Conservation (phyloP, 1,284 basidiomycete genomes). For the Cryptococcus floricola region DNA sequence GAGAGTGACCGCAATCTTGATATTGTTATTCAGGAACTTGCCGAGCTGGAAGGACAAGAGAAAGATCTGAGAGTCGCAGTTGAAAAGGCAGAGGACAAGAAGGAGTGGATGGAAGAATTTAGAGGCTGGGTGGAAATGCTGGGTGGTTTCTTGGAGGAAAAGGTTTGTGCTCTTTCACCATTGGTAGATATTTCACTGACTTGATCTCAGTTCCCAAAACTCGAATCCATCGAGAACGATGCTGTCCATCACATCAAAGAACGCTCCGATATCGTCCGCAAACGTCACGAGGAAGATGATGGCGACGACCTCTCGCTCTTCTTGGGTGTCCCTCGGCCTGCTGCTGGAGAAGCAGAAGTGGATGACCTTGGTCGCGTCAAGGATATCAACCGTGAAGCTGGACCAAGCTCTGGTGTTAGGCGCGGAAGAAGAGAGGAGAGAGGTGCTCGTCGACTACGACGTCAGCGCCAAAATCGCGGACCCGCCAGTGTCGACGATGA, state of each 20-base stretch:
- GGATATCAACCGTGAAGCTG: conserved; percentile 24
- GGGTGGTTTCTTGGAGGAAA: conserved; percentile 84
- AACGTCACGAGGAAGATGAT: conserved; percentile 67
- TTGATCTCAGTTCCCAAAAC: conserved; percentile 62
- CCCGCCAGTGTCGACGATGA: conserved; percentile 57
- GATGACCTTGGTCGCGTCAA: conserved; percentile 62
- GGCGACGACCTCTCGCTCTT: conserved; percentile 75
- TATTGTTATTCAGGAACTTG: conserved; percentile 58
- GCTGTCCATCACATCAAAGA: conserved; percentile 65
- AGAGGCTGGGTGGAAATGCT: conserved; percentile 81
- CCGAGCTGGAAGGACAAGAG: conserved; percentile 69
- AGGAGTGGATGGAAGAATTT: conserved; percentile 82
- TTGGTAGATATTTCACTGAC: background rate
- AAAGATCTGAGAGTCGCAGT: conserved; percentile 75
- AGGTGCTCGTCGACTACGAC: conserved; percentile 52
- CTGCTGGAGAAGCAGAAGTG: conserved; percentile 44
- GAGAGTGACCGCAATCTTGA: conserved; percentile 45
- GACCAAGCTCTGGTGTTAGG: conserved; percentile 52
- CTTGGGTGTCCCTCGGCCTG: conserved; percentile 57
- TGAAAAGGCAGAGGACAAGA: conserved; percentile 70
- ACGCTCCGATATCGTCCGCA: conserved; percentile 63
- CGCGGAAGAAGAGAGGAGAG: conserved; percentile 59
- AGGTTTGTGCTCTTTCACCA: conserved; percentile 55
- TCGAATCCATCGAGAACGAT: conserved; percentile 83
- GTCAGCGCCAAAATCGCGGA: conserved; percentile 50